Evolutionary conservation across 495 filamentous ascomycete genomes (phyloP).

Genomic region (Trichocladium antarcticum): DNA sequence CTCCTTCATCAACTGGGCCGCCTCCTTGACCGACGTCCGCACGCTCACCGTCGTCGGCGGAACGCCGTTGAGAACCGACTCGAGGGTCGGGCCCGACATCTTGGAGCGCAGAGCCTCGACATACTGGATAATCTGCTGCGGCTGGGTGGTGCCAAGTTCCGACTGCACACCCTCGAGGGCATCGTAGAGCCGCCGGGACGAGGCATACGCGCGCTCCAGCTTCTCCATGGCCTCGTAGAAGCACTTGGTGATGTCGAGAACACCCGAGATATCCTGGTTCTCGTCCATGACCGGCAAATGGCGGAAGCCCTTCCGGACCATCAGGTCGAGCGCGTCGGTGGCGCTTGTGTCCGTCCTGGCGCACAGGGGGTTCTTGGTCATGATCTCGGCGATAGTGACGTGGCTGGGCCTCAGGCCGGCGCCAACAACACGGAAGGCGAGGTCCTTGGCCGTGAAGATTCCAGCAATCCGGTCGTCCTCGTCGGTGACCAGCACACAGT

Average conservation of each 20-base stretch:
- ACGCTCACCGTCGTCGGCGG: constrained; percentile 92
- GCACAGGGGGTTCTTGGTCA: constrained; percentile 98
- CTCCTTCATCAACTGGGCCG: constrained; percentile 91
- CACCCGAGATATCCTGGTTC: constrained; percentile 97
- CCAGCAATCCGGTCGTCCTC: constrained; percentile 95
- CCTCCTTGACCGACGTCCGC: constrained; percentile 89
- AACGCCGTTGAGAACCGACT: constrained; percentile 83
- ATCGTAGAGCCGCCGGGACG: constrained; percentile 91
- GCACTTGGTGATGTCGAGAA: constrained; percentile 98
- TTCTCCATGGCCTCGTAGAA: constrained; percentile 99
- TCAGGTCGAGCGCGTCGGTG: constrained; percentile 91
- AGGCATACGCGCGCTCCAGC: constrained; percentile 90
- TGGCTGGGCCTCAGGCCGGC: constrained; percentile 80
- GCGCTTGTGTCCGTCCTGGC: constrained; percentile 96
- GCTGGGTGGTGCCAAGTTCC: constrained; percentile 89
- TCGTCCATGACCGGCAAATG: constrained; percentile 99
- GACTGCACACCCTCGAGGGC: constrained; percentile 98
- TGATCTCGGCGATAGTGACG: constrained; percentile 92
- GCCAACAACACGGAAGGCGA: constrained; percentile 93
- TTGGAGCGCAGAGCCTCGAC: constrained; percentile 89
- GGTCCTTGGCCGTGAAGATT: constrained; percentile 98
- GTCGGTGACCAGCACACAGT: constrained; percentile 97
- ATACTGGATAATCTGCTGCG: constrained; percentile 97
- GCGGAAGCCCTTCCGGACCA: constrained; percentile 96
- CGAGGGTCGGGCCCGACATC: constrained; percentile 96